A percentile compares a stretch with the other conserved stretches of the same genome.
Conservation (phyloP, 2,329 filamentous ascomycete species). For the Colletotrichum aenigma region DNA sequence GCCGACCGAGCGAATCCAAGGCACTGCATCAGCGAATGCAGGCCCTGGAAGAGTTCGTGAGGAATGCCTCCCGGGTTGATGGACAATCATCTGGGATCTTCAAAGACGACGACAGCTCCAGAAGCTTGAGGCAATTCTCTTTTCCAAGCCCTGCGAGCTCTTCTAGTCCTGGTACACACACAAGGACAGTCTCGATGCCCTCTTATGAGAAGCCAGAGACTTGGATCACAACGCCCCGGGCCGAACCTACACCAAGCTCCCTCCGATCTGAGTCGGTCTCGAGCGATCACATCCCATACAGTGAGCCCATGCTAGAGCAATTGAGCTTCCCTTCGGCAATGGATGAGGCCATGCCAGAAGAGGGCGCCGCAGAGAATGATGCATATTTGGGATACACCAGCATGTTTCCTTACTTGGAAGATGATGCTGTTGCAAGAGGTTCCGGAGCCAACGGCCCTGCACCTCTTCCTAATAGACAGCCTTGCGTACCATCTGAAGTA, state of each 20-base stretch:
- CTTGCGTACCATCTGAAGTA: background rate
- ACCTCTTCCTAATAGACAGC: background rate
- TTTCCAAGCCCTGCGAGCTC: background rate
- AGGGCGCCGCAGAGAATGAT: background rate
- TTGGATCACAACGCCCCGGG: background rate
- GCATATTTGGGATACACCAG: background rate
- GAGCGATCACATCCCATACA: background rate
- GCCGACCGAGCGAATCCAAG: constrained; percentile 1
- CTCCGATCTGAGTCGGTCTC: constrained; percentile 1
- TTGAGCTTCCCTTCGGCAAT: background rate
- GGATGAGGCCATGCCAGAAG: background rate
- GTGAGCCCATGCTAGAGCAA: background rate
- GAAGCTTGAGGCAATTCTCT: background rate
- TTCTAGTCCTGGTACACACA: background rate
- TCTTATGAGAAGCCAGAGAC: background rate
- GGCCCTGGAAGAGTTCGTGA: constrained; percentile 12
- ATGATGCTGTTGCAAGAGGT: background rate
- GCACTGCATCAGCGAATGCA: constrained; percentile 13
- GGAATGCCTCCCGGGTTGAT: background rate
- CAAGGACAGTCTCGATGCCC: background rate
- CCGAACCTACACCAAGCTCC: background rate
- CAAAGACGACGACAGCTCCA: background rate
- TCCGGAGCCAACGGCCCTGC: background rate
- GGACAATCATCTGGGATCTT: background rate
- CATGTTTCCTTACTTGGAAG: constrained; percentile 4